Evolutionary conservation across 495 filamentous ascomycete genomes (phyloP).

Genomic region (Penicillium egyptiacum): DNA sequence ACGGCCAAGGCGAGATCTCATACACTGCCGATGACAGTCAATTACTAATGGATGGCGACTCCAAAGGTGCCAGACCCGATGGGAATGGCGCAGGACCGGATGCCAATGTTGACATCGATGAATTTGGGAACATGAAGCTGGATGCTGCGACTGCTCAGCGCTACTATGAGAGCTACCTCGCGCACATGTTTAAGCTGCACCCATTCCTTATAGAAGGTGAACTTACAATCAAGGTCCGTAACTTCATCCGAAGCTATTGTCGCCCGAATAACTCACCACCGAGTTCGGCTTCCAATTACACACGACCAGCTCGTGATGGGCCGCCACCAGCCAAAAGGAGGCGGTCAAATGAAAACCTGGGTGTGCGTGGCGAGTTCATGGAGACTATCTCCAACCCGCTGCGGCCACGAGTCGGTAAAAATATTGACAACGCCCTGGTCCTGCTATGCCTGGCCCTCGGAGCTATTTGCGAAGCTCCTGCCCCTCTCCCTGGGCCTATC

Average conservation of each 20-base stretch:
- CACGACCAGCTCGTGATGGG: constrained; percentile 18
- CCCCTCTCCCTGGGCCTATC: constrained; percentile 57
- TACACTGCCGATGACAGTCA: constrained; percentile 45
- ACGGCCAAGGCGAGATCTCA: constrained; percentile 73
- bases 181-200: constrained; percentile 84
- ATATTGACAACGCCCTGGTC: constrained; percentile 69
- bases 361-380: constrained; percentile 21
- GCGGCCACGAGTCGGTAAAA: constrained; percentile 32
- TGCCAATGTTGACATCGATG: constrained; percentile 52
- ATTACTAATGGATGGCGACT: constrained; percentile 19
- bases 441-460: constrained; percentile 83
- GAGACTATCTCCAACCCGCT: constrained; percentile 9
- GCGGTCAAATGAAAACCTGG: constrained; percentile 38
- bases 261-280: constrained; percentile 23
- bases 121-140: constrained; percentile 64
- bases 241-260: constrained; percentile 50
- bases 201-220: constrained; percentile 69
- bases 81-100: constrained; percentile 13
- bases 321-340: constrained; percentile 45
- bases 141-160: constrained; percentile 58
- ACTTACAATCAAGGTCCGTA: constrained; percentile 49
- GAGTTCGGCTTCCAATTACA: neutral
- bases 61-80: constrained; percentile 7
- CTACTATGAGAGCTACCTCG: constrained; percentile 69
- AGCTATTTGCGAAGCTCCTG: constrained; percentile 69